Base-by-base conservation (phyloP, 2,329 filamentous ascomycete species). In the Fusarium miscanthi region DNA sequence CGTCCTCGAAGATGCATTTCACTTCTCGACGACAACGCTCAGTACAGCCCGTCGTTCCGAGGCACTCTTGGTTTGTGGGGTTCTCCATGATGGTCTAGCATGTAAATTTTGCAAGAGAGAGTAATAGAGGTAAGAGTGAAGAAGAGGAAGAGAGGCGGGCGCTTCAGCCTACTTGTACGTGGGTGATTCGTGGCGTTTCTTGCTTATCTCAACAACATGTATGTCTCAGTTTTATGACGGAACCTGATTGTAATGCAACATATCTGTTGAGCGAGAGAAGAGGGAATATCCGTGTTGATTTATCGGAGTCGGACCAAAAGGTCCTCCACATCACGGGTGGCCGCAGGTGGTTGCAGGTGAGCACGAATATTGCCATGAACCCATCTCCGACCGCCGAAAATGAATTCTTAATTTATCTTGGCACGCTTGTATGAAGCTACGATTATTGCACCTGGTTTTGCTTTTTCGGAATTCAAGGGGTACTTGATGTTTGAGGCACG, bases 21-120 rank as follows among this genome's bases (percentile, higher is more conserved):
- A 86, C 85, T 77, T 87, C 87, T 56, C 85, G 83, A 41, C 85
- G 82, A 43, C 84, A 82, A 64, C 86, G 87, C 81, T 81, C 81
- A 33, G 74, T 67, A 59, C 81, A 83, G 63, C 78, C 81, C 66
- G 74, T 78, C 7, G 78, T 82, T 19, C 81, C 80, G 7, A 78
- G 65, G 7, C 79, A 77, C 74, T 79, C 77, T 14, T 75, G 79
- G 46, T 78, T 81, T 14, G 59, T 42, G 13, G 40, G 43, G 3
- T 33, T 38, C 23, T 59, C 66, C 58, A 63, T 53, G 35, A 25
- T 12, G n/a, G n/a, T 14, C 33, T 3, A 13, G 16, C 35, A n/a
- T 21, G 14, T 6, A 25, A 51, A 16, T 17, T 46, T 23, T 19
- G 13, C 13, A 42, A 25, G 14, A 12, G 37, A 33, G 21, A 30